Base-by-base conservation (phyloP, 2,329 filamentous ascomycete species). In the Aspergillus fischeri region DNA sequence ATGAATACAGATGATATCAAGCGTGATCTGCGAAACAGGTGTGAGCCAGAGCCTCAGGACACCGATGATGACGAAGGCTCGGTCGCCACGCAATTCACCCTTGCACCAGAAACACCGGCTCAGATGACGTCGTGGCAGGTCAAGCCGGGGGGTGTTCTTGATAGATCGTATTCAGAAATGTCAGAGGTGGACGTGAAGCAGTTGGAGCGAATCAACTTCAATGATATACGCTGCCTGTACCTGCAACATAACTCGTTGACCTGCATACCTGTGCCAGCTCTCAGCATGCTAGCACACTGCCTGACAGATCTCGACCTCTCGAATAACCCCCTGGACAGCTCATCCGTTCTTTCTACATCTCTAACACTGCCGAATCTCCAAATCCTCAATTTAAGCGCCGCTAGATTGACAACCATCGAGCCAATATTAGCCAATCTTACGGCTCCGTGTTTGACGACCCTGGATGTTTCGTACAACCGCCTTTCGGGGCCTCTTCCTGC, bases 381-480 rank as follows among this genome's bases (percentile, higher is more conserved):
- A 63, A 90, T 92, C 63, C 81, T 97, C 42, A 92, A 89, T 65
- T 74, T 97, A 24, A 80, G 85, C 47, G 83, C 84, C 25, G 93
- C 94, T 70, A 86, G 86, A 49, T 84, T 97, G 58, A 86, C 84
- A 0, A 85, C 85, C 3, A 76, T 97, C 9, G 80, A 83, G 1
- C 84, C 88, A 0, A 75, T 97, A 17, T 81, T 85, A 3, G 75
- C 79, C 4, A 78, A 85, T 62, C 81, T 97, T 4, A 80, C 82
- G n/a, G 91, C 92, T 0, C 91, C 92, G 0, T 79, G 77, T 6
- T 81, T 97, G 6, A 84, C 88, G 54, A 89, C 88, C 64, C 80
- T 97, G 1, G 90, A 97, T 68, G 80, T 95, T 7, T 91, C 89
- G 25, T 83, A 88, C 62, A 97, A 97, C 70, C 86, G 89, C n/a